Evolutionary conservation across 352 stramenopile species (phyloP), one percentile per base, ranked within the genome.

Genomic region (Globisporangium abappressorium): DNA sequence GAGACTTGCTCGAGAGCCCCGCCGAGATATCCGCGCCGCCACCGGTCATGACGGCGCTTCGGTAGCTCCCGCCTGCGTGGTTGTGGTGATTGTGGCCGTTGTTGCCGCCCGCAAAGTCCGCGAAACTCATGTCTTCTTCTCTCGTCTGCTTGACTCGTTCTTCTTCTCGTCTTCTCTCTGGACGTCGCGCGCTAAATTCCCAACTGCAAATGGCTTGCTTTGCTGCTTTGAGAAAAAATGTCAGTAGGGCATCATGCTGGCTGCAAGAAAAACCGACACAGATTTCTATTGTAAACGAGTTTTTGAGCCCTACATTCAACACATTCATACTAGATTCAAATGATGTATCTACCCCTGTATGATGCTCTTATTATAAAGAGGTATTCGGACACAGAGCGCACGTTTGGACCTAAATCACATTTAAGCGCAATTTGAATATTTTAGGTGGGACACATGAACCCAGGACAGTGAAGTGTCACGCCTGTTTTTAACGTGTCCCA

Each of bases 81-180:
- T 38, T 41, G 34, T 53, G 14, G 47, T 24, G 22, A 12, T 30
- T 46, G 43, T 41, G 33, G 14, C 24, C 28, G 30, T 38, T 57
- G 43, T 62, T 68, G 38, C 71, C 68, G 49, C 66, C 65, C 15
- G 81, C 78, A 67, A 89, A 86, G 75, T 90, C 82, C 58, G 78
- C 82, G 71, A 89, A 90, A 70, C 82, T 90, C 82, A 90, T 90
- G 11, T 4, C 30, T 9, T 20, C 49, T 41, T 55, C 34, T 47
- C 38, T 43, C 36, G 36, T 34, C 14, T 62, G 0, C 26, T 41
- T 41, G 34, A 3, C 38, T 47, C 14, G 9, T 47, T 7, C 18
- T 49, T 3, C 18, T n/a, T 51, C 18, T 5, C 38, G 30, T 59
- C 54, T 46, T 46, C 30, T 60, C 55, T 26, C 18, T 28, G 49